Evolutionary conservation across 306 rosid species (phyloP), one percentile per base, ranked within the genome.

Genomic region (Bauhinia variegata): DNA sequence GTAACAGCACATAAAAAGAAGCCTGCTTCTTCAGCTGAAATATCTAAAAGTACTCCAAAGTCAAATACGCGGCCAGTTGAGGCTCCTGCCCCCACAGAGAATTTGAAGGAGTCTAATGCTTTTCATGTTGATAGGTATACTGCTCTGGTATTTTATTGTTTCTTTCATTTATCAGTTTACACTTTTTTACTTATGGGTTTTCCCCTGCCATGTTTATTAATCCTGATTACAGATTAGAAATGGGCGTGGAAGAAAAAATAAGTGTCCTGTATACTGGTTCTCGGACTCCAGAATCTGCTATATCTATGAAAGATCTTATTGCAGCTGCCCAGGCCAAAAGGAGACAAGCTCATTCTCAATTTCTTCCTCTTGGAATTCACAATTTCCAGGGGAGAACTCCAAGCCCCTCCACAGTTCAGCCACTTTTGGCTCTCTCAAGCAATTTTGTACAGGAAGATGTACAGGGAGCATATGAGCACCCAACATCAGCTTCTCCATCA

Each of bases 291-390:
- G 98, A 89, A 53, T 63, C 88, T 75, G 82, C 81, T 53, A 73
- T 63, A 43, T 80, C 95, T 55, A 90, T 95, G 95, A 88, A 68
- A 73, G 82, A 88, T 80, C 99, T 95, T 65, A 95, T 95, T 71
- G 99, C 99, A 6, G 99, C 75, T 73, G 99, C 99, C 49, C 97
- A 86, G 78, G 97, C 95, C 3, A 95, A 90, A 75, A 82, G 96
- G 79, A 95, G 56, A 78, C 88, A 80, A 71, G 73, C 97, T 56
- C 86, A 88, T 54, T 70, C 92, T 1, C 91, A 90, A 13, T 76
- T 48, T 63, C 64, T 78, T 71, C 38, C 83, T 28, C 82, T 73
- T 74, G 91, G 85, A 30, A 54, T 78, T 61, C 79, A 78, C 60
- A 61, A 83, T 71, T 68, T 75, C 51, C 90, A 70, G 36, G 96